A percentile compares a stretch with the other conserved stretches of the same genome.
Conservation (phyloP, 2,329 filamentous ascomycete species). For the Akanthomyces uredinophilus region DNA sequence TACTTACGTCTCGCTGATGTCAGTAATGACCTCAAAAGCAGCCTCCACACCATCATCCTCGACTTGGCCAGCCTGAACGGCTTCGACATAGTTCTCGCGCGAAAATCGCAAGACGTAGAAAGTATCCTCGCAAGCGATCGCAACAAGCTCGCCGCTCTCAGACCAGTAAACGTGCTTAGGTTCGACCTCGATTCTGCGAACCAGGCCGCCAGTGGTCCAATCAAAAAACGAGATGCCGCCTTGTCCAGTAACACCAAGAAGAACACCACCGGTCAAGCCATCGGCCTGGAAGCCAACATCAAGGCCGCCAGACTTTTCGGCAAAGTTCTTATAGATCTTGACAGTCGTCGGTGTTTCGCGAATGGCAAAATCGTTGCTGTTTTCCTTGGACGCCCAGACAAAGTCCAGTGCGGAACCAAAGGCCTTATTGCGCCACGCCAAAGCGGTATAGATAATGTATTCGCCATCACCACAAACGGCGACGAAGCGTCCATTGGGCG, state of each 20-base stretch:
- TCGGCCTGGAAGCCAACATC: constrained; percentile 96
- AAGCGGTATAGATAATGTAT: constrained; percentile 97
- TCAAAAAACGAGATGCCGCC: constrained; percentile 95
- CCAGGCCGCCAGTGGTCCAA: constrained; percentile 84
- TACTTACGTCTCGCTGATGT: constrained; percentile 78
- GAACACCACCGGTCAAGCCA: constrained; percentile 78
- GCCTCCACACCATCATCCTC: constrained; percentile 91
- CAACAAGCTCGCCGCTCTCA: constrained; percentile 88
- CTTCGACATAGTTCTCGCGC: constrained; percentile 79
- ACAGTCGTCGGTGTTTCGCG: constrained; percentile 90
- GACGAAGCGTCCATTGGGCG: constrained; percentile 89
- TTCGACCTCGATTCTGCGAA: constrained; percentile 83
- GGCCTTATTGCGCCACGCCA: constrained; percentile 95
- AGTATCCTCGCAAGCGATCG: constrained; percentile 88
- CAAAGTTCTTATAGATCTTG: constrained; percentile 97
- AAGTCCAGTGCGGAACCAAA: constrained; percentile 96
- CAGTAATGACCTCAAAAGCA: constrained; percentile 93
- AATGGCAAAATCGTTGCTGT: constrained; percentile 97
- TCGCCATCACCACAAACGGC: constrained; percentile 85
- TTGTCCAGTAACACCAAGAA: constrained; percentile 91
- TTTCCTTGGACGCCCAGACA: constrained; percentile 93
- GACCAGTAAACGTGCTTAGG: constrained; percentile 89
- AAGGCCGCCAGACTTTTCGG: constrained; percentile 80
- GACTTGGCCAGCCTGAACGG: constrained; percentile 72
- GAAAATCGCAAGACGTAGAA: constrained; percentile 94